Conservation (phyloP, 495 filamentous ascomycete species). For the Annulohypoxylon stygium region DNA sequence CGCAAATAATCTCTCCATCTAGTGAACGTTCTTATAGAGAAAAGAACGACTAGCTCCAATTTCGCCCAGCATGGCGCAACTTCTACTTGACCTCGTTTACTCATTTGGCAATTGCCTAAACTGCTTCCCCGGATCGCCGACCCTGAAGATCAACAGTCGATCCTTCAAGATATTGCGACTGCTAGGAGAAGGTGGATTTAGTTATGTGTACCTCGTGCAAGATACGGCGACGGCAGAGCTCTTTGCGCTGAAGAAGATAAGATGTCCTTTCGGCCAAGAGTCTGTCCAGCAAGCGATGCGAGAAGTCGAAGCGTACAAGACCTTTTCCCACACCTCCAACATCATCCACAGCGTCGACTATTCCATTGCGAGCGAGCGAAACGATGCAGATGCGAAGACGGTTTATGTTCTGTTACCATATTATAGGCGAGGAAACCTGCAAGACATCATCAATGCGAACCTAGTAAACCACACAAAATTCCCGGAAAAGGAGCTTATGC, state of each 20-base stretch:
- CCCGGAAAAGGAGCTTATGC: conserved; percentile 85
- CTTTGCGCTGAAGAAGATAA: conserved; percentile 97
- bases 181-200: conserved; percentile 97
- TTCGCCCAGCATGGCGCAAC: conserved; percentile 76
- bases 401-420: conserved; percentile 97
- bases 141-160: conserved; percentile 93
- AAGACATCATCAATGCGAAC: conserved; percentile 98
- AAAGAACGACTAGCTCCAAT: not conserved
- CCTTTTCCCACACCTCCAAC: conserved; percentile 83
- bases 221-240: conserved; percentile 82
- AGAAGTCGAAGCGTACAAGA: conserved; percentile 95
- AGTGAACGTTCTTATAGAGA: conserved; percentile 1
- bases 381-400: conserved; percentile 82
- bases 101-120: conserved; percentile 93
- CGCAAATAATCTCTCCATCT: conserved; percentile 8
- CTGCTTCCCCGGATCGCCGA: conserved; percentile 94
- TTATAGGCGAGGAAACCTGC: conserved; percentile 92
- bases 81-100: conserved; percentile 88
- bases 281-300: conserved; percentile 93
- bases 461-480: conserved; percentile 96
- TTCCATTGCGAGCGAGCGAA: conserved; percentile 67
- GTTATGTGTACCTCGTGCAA: conserved; percentile 98
- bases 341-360: conserved; percentile 95
- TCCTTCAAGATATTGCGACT: conserved; percentile 95
- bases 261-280: conserved; percentile 96